Evolutionary conservation across 805 yeast genomes (phyloP).

Genomic region (Candida chauliodis): DNA sequence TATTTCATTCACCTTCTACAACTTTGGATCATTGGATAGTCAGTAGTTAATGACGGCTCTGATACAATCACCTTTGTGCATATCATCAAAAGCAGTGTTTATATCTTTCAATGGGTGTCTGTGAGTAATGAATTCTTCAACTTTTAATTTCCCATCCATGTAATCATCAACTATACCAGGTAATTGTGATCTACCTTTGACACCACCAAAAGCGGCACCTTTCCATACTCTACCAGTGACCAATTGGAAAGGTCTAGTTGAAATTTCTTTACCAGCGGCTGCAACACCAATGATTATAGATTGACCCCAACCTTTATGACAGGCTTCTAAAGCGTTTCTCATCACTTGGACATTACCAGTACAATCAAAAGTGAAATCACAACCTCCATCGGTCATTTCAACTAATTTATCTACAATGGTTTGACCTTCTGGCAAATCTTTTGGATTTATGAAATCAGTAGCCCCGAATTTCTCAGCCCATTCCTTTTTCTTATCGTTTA

Average conservation of each 20-base stretch:
- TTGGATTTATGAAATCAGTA: slow-evolving; percentile 90
- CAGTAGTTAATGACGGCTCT: slow-evolving; percentile 75
- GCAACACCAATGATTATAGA: slow-evolving; percentile 97
- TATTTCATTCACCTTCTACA: no score
- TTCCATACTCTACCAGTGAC: slow-evolving; percentile 99
- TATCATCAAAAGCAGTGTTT: slow-evolving; percentile 88
- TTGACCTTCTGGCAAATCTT: slow-evolving; percentile 61
- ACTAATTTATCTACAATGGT: slow-evolving; percentile 78
- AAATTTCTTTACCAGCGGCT: slow-evolving; percentile 94
- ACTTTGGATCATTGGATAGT: slow-evolving; percentile 8
- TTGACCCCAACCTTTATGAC: slow-evolving; percentile 99
- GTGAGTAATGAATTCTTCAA: slow-evolving; percentile 92
- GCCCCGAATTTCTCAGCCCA: slow-evolving; percentile 93
- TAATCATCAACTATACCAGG: slow-evolving; percentile 88
- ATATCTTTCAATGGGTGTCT: slow-evolving; percentile 73
- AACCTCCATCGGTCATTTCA: slow-evolving; percentile 95
- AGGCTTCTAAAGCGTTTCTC: slow-evolving; percentile 95
- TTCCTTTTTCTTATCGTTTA: slow-evolving; percentile 76
- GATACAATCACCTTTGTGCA: slow-evolving; percentile 91
- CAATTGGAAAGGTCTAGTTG: slow-evolving; percentile 97
- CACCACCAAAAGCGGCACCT: slow-evolving; percentile 99
- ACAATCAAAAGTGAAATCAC: slow-evolving; percentile 95
- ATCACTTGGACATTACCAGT: slow-evolving; percentile 94
- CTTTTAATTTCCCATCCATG: slow-evolving; percentile 74
- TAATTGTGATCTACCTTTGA: slow-evolving; percentile 94